Evolutionary conservation across 2,329 filamentous ascomycete species (phyloP).

Genomic region (Emmonsia crescens): DNA sequence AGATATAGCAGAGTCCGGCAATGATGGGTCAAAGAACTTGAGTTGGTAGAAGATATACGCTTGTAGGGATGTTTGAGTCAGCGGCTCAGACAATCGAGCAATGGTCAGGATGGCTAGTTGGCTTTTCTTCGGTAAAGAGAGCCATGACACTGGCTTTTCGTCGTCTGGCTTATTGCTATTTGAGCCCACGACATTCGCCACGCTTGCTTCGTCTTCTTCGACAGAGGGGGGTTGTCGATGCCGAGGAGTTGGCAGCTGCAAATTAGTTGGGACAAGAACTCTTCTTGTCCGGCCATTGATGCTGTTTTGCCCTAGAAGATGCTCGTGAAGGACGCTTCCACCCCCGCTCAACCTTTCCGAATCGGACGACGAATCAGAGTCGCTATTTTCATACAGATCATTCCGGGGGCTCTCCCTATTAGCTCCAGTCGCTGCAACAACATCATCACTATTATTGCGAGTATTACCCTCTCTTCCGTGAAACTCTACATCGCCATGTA

Average conservation of each 20-base stretch:
- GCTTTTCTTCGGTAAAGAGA: slow-evolving; percentile 61
- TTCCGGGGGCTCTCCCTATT: background rate
- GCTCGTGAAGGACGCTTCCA: background rate
- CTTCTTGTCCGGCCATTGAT: background rate
- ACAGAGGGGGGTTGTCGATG: slow-evolving; percentile 15
- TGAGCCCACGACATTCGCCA: slow-evolving; percentile 7
- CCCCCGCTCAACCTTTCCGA: background rate
- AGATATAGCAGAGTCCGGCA: slow-evolving; percentile 55
- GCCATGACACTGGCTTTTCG: slow-evolving; percentile 53
- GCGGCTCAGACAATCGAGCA: slow-evolving; percentile 67
- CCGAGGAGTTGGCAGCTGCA: background rate
- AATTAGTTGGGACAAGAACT: background rate
- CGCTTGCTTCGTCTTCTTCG: slow-evolving; percentile 17
- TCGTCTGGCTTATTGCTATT: slow-evolving; percentile 7
- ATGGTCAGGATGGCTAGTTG: slow-evolving; percentile 70
- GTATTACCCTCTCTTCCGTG: background rate
- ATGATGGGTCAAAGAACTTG: slow-evolving; percentile 57
- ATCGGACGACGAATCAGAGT: background rate
- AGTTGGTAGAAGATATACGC: slow-evolving; percentile 84
- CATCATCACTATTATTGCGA: background rate
- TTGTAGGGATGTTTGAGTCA: slow-evolving; percentile 67
- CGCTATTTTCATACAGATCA: background rate
- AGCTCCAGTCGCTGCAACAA: background rate
- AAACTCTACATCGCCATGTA: background rate
- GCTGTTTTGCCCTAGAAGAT: background rate